These are phyloP conservation scores for Termitomyces sp. DNA, from an alignment of 768 basidiomycete species.

Conservation along the genomic window DNA sequence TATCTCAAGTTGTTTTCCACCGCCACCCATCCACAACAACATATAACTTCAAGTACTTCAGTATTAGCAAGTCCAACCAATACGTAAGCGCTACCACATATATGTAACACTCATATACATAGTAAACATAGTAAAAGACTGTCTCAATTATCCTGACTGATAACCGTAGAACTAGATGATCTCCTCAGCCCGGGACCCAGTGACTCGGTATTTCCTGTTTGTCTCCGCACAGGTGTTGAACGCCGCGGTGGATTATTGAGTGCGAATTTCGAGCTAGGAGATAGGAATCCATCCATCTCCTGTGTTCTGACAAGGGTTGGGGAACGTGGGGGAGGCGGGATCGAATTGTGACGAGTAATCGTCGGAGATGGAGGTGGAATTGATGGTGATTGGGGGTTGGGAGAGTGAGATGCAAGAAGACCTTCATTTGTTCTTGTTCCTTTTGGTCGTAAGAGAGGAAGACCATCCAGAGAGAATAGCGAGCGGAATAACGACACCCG, in stretches of 20 bases:
- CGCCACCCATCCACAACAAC: neutral
- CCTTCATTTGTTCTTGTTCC: slow-evolving; percentile 55
- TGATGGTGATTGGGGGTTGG: slow-evolving; percentile 31
- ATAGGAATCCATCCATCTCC: slow-evolving; percentile 30
- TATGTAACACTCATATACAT: no score
- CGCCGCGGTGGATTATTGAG: slow-evolving; percentile 41
- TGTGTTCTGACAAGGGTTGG: slow-evolving; percentile 27
- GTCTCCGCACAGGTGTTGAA: slow-evolving; percentile 20
- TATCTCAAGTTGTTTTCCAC: slow-evolving; percentile 2
- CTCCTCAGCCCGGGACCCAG: slow-evolving; percentile 27
- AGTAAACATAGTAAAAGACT: no score
- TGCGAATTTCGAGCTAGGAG: slow-evolving; percentile 30
- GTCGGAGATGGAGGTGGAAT: slow-evolving; percentile 29
- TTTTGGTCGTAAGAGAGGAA: slow-evolving; percentile 42
- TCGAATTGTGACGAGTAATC: slow-evolving; percentile 14
- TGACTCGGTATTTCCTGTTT: slow-evolving; percentile 18
- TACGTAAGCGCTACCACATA: no score
- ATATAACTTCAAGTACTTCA: no score
- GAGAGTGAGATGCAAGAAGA: slow-evolving; percentile 64
- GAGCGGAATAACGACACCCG: slow-evolving; percentile 67
- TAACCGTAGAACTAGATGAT: slow-evolving; percentile 15
- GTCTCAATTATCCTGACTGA: slow-evolving; percentile 11
- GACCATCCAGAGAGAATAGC: slow-evolving; percentile 44
- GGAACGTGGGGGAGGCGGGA: slow-evolving; percentile 32
- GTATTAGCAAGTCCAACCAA: no score